Evolutionary conservation across 208 protist species (phyloP).

Genomic region (Leishmania braziliensis): DNA sequence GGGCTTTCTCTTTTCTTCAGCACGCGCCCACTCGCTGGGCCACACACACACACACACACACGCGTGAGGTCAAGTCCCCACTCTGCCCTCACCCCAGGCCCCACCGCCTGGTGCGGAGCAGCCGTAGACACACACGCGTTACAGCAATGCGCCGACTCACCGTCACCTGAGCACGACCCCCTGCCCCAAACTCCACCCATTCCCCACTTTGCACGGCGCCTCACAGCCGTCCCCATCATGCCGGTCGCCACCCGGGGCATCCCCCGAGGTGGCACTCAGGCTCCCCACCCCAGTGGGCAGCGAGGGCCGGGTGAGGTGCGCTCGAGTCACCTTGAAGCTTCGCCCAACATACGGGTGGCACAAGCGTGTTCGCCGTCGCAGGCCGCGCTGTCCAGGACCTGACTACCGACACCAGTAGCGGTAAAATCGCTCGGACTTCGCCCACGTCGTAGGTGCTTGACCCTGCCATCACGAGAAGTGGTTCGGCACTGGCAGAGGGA

Average conservation of each 20-base stretch:
- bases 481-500: not conserved
- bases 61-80: not conserved
- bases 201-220: not conserved
- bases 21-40: too few species aligned
- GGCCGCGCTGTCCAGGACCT: not conserved
- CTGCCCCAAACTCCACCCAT: not conserved
- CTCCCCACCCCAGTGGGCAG: not conserved
- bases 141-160: not conserved
- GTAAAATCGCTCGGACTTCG: not conserved
- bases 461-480: not conserved
- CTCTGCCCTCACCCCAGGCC: not conserved
- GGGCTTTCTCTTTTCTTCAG: too few species aligned
- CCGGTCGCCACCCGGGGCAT: not conserved
- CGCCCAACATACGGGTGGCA: not conserved
- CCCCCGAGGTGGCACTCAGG: not conserved
- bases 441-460: not conserved
- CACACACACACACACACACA: not conserved
- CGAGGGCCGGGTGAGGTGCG: not conserved
- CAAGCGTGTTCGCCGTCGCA: not conserved
- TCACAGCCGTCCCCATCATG: not conserved
- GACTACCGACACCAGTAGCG: not conserved
- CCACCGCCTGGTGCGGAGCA: not conserved
- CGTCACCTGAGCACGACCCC: not conserved
- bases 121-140: not conserved
- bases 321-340: not conserved